Conservation (phyloP, 495 filamentous ascomycete genomes). For the Penicillium fimorum region DNA sequence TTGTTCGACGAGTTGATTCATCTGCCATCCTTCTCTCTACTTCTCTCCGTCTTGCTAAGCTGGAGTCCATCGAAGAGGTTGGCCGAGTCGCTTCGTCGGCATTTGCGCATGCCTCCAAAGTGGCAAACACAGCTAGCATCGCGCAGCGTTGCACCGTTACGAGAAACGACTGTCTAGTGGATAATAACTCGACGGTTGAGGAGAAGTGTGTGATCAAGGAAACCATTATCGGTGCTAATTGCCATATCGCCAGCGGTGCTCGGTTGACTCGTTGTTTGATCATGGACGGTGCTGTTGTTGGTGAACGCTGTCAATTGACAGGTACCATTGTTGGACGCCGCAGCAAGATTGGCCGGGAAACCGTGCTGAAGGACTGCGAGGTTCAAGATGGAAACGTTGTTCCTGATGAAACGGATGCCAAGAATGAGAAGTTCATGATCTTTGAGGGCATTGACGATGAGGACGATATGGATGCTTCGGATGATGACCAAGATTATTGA, state of each 20-base stretch:
- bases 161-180: conserved; percentile 72
- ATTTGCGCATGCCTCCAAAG: conserved; percentile 71
- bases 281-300: conserved; percentile 87
- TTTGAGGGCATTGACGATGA: conserved; percentile 64
- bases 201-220: conserved; percentile 85
- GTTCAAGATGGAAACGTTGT: conserved; percentile 85
- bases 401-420: conserved; percentile 75
- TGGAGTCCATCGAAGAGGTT: conserved; percentile 64
- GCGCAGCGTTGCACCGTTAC: conserved; percentile 74
- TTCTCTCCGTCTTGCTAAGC: conserved; percentile 82
- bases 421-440: conserved; percentile 81
- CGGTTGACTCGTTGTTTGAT: conserved; percentile 77
- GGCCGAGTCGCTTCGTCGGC: conserved; percentile 59
- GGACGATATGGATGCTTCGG: conserved; percentile 40
- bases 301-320: conserved; percentile 70
- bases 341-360: conserved; percentile 72
- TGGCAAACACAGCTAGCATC: conserved; percentile 75
- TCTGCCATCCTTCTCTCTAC: conserved; percentile 72
- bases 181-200: conserved; percentile 79
- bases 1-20: conserved; percentile 87
- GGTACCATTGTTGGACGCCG: conserved; percentile 79
- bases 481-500: conserved; percentile 23
- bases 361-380: conserved; percentile 79
- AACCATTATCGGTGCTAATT: conserved; percentile 80
- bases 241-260: conserved; percentile 77